Conservation (phyloP, 2,329 filamentous ascomycete species). For the Neonectria coccinea region DNA sequence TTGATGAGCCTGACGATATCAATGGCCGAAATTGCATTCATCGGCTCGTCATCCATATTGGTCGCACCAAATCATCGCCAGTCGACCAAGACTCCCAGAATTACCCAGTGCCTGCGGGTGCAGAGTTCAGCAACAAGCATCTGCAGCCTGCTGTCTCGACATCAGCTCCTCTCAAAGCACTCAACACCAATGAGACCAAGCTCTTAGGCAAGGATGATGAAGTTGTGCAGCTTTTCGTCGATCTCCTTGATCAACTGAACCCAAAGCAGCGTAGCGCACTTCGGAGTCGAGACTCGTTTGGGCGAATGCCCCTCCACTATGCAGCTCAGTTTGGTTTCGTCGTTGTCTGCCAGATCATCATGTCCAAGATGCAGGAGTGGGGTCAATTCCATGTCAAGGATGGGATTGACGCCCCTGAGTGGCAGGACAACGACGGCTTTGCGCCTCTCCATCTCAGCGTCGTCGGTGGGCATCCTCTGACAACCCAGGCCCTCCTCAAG, state of each 20-base stretch:
- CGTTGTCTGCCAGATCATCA: slow-evolving; percentile 87
- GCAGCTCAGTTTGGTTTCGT: slow-evolving; percentile 95
- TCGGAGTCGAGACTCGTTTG: slow-evolving; percentile 78
- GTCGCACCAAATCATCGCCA: slow-evolving; percentile 71
- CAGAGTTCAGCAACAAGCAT: slow-evolving; percentile 74
- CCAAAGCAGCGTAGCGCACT: slow-evolving; percentile 76
- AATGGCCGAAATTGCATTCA: slow-evolving; percentile 95
- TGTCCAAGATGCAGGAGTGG: slow-evolving; percentile 91
- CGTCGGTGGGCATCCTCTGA: slow-evolving; percentile 88
- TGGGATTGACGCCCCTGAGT: slow-evolving; percentile 86
- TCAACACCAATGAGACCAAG: slow-evolving; percentile 75
- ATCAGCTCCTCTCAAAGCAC: slow-evolving; percentile 67
- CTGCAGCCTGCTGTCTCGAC: slow-evolving; percentile 83
- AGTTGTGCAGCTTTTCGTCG: slow-evolving; percentile 74
- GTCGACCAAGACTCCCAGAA: slow-evolving; percentile 65
- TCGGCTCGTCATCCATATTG: slow-evolving; percentile 90
- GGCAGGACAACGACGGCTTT: slow-evolving; percentile 94
- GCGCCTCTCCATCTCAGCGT: slow-evolving; percentile 93
- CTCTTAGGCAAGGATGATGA: slow-evolving; percentile 78
- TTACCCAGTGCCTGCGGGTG: slow-evolving; percentile 60
- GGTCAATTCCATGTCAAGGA: slow-evolving; percentile 84
- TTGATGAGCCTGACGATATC: slow-evolving; percentile 91
- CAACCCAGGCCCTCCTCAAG: slow-evolving; percentile 82
- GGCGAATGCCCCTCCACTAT: slow-evolving; percentile 89
- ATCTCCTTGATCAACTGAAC: slow-evolving; percentile 75